Evolutionary conservation across 164 flowering plant genomes (phyloP).

Genomic region (Echeveria elegans): DNA sequence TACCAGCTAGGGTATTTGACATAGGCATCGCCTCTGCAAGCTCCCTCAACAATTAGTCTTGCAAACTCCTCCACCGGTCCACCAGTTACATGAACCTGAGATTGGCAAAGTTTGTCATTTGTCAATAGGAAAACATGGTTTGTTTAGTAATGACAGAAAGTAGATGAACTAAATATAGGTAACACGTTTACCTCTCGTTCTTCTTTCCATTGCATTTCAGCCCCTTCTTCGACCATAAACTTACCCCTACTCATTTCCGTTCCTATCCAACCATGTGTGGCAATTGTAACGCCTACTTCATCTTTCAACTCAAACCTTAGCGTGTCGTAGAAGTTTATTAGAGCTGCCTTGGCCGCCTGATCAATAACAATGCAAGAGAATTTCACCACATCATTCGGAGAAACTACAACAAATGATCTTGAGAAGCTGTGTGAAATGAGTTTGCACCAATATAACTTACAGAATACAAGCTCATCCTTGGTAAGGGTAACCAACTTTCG

Average conservation of each 20-base stretch:
- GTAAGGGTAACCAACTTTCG: slow-evolving; percentile 87
- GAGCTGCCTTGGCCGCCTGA: slow-evolving; percentile 87
- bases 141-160: too few relatives aligned
- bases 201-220: slow-evolving; percentile 92
- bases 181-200: slow-evolving; percentile 66
- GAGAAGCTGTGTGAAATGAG: too few relatives aligned
- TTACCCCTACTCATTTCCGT: slow-evolving; percentile 74
- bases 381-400: not conserved
- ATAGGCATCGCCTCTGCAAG: slow-evolving; percentile 70
- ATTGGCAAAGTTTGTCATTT: not conserved
- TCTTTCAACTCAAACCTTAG: slow-evolving; percentile 64
- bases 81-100: slow-evolving; percentile 47
- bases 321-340: slow-evolving; percentile 80
- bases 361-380: not conserved
- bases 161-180: not conserved
- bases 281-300: slow-evolving; percentile 77
- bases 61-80: slow-evolving; percentile 64
- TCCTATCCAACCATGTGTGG: slow-evolving; percentile 93
- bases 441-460: slow-evolving; percentile 32
- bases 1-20: slow-evolving; percentile 83
- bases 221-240: slow-evolving; percentile 70
- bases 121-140: not conserved
- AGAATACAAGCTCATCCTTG: slow-evolving; percentile 81
- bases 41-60: slow-evolving; percentile 57
- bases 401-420: too few relatives aligned